Evolutionary conservation across 768 basidiomycete genomes (phyloP).

Genomic region (Xerocomellus intermedius): DNA sequence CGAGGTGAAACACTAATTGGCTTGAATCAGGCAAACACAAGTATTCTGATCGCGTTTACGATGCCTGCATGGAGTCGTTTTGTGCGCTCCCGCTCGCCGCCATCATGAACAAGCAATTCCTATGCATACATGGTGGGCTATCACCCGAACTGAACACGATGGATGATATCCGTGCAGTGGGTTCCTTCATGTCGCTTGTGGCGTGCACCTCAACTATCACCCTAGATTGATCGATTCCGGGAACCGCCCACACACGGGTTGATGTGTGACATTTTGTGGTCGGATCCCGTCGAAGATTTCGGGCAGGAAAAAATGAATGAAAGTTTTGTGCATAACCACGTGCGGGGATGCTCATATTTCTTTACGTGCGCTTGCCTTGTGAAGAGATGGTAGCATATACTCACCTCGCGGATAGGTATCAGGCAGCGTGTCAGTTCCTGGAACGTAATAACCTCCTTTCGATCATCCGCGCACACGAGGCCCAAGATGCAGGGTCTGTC

Average conservation of each 20-base stretch:
- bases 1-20: constrained; percentile 4
- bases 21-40: constrained; percentile 85
- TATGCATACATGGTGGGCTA: constrained; percentile 97
- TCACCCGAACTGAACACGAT: constrained; percentile 94
- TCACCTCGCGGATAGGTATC: constrained; percentile 59
- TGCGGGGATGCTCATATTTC: constrained; percentile 96
- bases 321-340: constrained; percentile 93
- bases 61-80: constrained; percentile 98
- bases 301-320: constrained; percentile 91
- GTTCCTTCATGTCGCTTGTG: constrained; percentile 27
- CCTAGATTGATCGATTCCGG: constrained; percentile 93
- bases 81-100: constrained; percentile 94
- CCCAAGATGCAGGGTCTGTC: constrained; percentile 93
- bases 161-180: constrained; percentile 86
- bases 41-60: constrained; percentile 95
- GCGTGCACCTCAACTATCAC: background rate
- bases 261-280: constrained; percentile 99
- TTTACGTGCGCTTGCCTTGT: constrained; percentile 56
- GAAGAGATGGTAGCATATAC: background rate
- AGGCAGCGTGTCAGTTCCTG: constrained; percentile 95
- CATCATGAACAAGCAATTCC: constrained; percentile 99
- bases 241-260: constrained; percentile 96
- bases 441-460: constrained; percentile 96
- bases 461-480: constrained; percentile 97
- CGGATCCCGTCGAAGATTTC: constrained; percentile 97